phyloP scores from a whole-genome alignment of 352 stramenopile genomes.

The Stramenopiles sp. region DNA sequence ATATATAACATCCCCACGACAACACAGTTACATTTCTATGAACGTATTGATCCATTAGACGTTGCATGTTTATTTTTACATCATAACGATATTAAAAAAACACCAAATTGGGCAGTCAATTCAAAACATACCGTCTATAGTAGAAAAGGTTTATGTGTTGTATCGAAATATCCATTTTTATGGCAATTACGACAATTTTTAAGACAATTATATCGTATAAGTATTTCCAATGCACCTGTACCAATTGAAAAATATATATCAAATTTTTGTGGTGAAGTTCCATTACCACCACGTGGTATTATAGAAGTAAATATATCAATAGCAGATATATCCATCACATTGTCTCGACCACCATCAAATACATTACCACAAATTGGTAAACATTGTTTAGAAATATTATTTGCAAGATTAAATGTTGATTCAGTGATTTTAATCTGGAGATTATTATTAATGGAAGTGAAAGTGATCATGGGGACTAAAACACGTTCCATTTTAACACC shows the following conservation, averaged over 20 bases:
- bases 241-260: constrained; percentile 86
- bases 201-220: constrained; percentile 46
- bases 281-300: constrained; percentile 59
- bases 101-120: no score
- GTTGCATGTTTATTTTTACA: no score
- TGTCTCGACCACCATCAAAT: constrained; percentile 64
- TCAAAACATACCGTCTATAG: no score
- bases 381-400: constrained; percentile 11
- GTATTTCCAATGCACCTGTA: constrained; percentile 57
- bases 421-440: not conserved
- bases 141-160: constrained; percentile 27
- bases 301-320: constrained; percentile 58
- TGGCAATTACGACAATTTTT: constrained; percentile 23
- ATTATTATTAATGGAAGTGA: constrained; percentile 7
- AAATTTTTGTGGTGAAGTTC: constrained; percentile 86
- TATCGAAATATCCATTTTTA: constrained; percentile 25
- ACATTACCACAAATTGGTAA: constrained; percentile 68
- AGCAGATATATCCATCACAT: constrained; percentile 51
- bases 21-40: no score
- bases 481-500: constrained; percentile 64
- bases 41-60: no score
- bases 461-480: constrained; percentile 71
- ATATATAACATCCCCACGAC: no score
- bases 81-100: no score
- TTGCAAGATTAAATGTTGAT: not conserved